Percentiles rank a stretch among this genome's conserved stretches.
These are phyloP conservation scores for Globisporangium parvum DNA, from an alignment of 352 stramenopile genomes.

Conservation along the genomic window DNA sequence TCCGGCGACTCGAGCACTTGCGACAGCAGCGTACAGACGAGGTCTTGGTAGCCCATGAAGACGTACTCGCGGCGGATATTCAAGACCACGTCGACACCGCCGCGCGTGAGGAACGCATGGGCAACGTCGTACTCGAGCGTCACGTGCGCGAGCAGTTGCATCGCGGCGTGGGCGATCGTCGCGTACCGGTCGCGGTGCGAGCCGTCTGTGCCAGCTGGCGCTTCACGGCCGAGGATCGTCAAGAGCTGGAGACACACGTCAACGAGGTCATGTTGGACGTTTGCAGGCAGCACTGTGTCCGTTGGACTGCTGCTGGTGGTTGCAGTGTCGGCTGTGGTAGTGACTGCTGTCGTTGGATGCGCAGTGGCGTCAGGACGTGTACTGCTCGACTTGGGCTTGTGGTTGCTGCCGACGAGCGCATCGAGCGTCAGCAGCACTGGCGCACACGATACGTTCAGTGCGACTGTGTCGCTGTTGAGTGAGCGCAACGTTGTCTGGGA, in stretches of 20 bases:
- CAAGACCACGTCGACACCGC: slow-evolving; percentile 58
- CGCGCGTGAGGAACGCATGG: slow-evolving; percentile 40
- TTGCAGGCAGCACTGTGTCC: slow-evolving; percentile 7
- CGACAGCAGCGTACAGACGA: slow-evolving; percentile 63
- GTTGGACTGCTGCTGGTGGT: slow-evolving; percentile 11
- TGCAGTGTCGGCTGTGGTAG: slow-evolving; percentile 5
- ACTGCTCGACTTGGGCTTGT: background rate
- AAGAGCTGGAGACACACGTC: slow-evolving; percentile 28
- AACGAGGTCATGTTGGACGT: slow-evolving; percentile 33
- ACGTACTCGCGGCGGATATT: slow-evolving; percentile 31
- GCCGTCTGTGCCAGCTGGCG: background rate
- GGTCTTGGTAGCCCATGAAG: slow-evolving; percentile 68
- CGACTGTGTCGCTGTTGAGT: background rate
- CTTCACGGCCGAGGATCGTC: slow-evolving; percentile 4
- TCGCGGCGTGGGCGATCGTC: slow-evolving; percentile 52
- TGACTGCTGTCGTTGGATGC: background rate
- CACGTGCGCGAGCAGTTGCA: slow-evolving; percentile 63
- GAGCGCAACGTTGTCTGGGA: slow-evolving; percentile 5
- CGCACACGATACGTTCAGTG: slow-evolving; percentile 33
- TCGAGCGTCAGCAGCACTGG: slow-evolving; percentile 65
- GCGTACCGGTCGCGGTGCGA: slow-evolving; percentile 15
- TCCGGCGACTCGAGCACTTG: slow-evolving; percentile 77
- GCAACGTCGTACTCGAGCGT: slow-evolving; percentile 73
- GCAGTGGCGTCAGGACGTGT: background rate
- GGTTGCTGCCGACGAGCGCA: slow-evolving; percentile 21